These are phyloP conservation scores for Hanseniaspora jakobsenii DNA, from an alignment of 805 yeast genomes.

Conservation along the genomic window DNA sequence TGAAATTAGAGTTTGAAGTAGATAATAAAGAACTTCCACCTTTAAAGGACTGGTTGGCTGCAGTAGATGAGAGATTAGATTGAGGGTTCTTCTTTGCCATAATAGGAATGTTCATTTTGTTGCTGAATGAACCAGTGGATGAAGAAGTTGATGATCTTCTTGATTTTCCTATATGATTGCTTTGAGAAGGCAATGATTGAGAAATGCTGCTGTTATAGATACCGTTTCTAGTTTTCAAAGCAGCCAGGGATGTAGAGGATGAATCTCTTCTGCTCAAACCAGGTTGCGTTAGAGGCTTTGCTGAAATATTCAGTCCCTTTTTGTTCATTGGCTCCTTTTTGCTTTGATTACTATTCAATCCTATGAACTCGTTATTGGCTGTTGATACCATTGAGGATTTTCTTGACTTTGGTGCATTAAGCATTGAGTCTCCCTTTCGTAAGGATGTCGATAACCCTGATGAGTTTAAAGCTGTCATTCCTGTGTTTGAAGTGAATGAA, in stretches of 20 bases:
- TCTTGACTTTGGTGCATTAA: neutral
- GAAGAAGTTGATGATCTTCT: constrained; percentile 27
- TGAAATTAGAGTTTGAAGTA: too few relatives aligned
- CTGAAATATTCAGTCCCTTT: neutral
- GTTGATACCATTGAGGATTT: neutral
- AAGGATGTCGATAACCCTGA: constrained; percentile 2
- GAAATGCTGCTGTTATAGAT: neutral
- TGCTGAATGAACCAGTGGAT: constrained; percentile 24
- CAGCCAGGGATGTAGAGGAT: constrained; percentile 14
- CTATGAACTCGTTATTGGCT: neutral
- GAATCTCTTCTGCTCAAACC: constrained; percentile 12
- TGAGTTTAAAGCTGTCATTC: too few relatives aligned
- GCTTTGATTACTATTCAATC: constrained; percentile 3
- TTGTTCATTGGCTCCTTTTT: constrained; percentile 12
- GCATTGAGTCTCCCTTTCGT: neutral
- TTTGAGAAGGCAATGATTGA: neutral
- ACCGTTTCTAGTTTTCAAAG: constrained; percentile 13
- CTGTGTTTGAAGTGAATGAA: constrained; percentile 7
- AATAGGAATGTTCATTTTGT: constrained; percentile 27
- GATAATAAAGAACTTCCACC: too few relatives aligned
- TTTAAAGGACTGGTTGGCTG: too few relatives aligned
- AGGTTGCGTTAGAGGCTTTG: neutral
- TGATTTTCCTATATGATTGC: constrained; percentile 16
- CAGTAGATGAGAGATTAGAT: too few relatives aligned
- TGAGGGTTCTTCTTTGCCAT: constrained; percentile 29